Evolutionary conservation across 768 basidiomycete species (phyloP).

Genomic region (Pleurotus cornucopiae): DNA sequence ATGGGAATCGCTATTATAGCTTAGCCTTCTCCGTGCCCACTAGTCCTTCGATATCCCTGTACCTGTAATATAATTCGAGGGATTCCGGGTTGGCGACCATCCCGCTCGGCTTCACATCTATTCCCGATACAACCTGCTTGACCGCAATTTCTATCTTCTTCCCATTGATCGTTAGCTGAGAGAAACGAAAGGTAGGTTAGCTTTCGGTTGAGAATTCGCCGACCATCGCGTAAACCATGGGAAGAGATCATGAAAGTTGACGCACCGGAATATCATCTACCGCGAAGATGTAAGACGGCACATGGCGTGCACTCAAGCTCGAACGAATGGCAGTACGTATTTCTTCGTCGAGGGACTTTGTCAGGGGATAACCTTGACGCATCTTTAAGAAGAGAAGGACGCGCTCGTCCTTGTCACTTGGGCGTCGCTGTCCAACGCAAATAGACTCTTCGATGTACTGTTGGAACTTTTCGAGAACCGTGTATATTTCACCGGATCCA

Average conservation of each 20-base stretch:
- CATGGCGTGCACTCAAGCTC: constrained; percentile 68
- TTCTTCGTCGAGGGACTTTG: constrained; percentile 33
- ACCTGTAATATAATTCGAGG: constrained; percentile 61
- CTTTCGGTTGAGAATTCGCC: not conserved
- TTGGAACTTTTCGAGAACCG: constrained; percentile 57
- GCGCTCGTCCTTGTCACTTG: constrained; percentile 63
- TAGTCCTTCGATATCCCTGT: constrained; percentile 42
- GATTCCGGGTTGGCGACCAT: constrained; percentile 74
- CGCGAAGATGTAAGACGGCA: constrained; percentile 65
- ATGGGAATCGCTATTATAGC: constrained; percentile 9
- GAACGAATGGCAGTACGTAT: constrained; percentile 56
- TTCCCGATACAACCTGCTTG: constrained; percentile 73
- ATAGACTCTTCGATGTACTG: constrained; percentile 59
- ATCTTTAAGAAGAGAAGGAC: constrained; percentile 77
- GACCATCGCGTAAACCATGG: not conserved
- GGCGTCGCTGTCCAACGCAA: constrained; percentile 67
- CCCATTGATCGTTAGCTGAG: constrained; percentile 69
- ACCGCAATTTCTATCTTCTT: constrained; percentile 81
- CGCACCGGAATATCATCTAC: constrained; percentile 66
- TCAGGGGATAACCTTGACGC: constrained; percentile 41
- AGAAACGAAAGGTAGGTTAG: not conserved
- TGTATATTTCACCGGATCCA: constrained; percentile 80
- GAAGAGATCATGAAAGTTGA: constrained; percentile 10
- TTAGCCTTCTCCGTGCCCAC: constrained; percentile 12
- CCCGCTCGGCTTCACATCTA: constrained; percentile 60